phyloP scores from a whole-genome alignment of 805 yeast species.

The Starmerella potacharoeniae region DNA sequence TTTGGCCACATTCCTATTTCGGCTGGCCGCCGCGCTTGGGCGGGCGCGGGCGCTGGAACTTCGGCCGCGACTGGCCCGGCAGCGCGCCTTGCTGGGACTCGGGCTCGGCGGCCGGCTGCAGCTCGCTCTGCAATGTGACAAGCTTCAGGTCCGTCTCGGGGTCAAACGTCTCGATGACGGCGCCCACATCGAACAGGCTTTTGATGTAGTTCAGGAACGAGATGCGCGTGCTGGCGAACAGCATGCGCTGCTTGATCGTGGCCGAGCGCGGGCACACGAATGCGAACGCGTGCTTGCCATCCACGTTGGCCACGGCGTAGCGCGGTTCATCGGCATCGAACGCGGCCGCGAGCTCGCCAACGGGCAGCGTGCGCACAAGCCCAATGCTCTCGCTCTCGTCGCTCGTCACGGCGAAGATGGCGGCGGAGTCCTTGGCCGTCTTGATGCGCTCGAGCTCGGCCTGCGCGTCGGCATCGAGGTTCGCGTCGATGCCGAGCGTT shows the following conservation, averaged over 20 bases:
- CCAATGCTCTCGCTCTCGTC: constrained; percentile 42
- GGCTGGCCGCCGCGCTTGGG: constrained; percentile 12
- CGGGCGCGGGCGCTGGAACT: constrained; percentile 20
- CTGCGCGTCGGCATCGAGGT: constrained; percentile 18
- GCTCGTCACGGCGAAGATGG: constrained; percentile 36
- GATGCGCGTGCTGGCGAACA: constrained; percentile 66
- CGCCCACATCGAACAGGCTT: constrained; percentile 1
- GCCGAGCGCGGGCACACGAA: constrained; percentile 87
- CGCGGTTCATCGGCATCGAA: constrained; percentile 39
- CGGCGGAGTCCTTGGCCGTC: constrained; percentile 11
- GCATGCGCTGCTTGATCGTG: constrained; percentile 81
- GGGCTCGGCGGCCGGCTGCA: background rate
- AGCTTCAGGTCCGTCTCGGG: constrained; percentile 13
- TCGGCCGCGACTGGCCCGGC: constrained; percentile 8
- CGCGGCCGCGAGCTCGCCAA: constrained; percentile 24
- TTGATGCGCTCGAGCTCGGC: constrained; percentile 21
- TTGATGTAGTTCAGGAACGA: constrained; percentile 26
- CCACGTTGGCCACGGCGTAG: constrained; percentile 34
- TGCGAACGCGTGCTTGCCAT: constrained; percentile 43
- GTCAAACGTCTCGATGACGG: constrained; percentile 17
- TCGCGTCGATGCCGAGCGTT: constrained; percentile 17
- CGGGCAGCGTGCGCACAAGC: constrained; percentile 26
- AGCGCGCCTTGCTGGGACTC: background rate
- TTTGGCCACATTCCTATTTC: background rate
- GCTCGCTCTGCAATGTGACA: constrained; percentile 2